Conservation (phyloP, 2,329 filamentous ascomycete species). For the Pseudogymnoascus sp. region DNA sequence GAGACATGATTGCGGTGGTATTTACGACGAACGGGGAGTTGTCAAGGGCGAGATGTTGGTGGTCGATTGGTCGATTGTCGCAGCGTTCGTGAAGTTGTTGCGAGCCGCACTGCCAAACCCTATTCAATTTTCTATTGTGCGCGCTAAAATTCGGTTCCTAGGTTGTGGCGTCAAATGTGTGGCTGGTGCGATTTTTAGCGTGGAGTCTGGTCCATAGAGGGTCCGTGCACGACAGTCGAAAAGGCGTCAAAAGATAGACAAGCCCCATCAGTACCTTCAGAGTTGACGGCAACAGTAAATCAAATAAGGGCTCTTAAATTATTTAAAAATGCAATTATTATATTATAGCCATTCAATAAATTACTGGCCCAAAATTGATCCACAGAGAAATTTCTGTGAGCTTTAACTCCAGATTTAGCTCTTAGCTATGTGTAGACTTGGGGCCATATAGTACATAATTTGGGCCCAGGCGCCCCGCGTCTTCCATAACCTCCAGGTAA, state of each 20-base stretch:
- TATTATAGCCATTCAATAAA: neutral
- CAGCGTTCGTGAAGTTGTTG: slow-evolving; percentile 9
- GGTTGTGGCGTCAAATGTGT: neutral
- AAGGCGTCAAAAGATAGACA: neutral
- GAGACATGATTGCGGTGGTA: slow-evolving; percentile 56
- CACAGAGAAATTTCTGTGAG: neutral
- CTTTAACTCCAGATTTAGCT: neutral
- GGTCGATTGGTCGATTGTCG: slow-evolving; percentile 10
- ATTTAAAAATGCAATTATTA: neutral
- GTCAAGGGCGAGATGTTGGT: slow-evolving; percentile 8
- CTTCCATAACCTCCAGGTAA: slow-evolving; percentile 2
- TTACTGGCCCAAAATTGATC: neutral
- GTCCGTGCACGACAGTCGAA: neutral
- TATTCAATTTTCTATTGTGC: slow-evolving; percentile 10
- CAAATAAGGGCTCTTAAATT: neutral
- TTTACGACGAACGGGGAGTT: slow-evolving; percentile 11
- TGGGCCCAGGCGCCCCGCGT: neutral
- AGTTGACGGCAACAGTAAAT: neutral
- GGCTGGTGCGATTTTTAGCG: slow-evolving; percentile 7
- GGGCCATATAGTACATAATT: neutral
- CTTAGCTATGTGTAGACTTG: neutral
- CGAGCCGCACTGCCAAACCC: slow-evolving; percentile 8
- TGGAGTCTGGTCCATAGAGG: neutral
- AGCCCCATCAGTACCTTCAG: neutral
- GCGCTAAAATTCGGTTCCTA: slow-evolving; percentile 11